These are phyloP conservation scores for Leccinum huronense DNA, from an alignment of 1,284 basidiomycete genomes.

Conservation along the genomic window DNA sequence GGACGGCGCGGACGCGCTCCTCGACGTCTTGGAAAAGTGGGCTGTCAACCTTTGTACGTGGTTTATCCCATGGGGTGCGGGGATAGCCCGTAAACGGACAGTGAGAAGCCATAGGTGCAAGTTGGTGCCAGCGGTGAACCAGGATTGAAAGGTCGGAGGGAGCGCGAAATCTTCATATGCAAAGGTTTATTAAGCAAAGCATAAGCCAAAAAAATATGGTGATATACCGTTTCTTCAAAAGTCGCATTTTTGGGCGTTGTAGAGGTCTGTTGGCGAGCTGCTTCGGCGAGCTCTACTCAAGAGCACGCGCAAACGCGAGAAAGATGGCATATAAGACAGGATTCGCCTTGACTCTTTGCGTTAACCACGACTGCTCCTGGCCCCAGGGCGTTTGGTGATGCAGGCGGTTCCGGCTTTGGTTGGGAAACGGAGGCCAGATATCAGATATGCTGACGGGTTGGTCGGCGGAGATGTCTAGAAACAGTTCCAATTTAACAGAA, in stretches of 20 bases:
- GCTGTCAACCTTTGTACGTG: constrained; percentile 85
- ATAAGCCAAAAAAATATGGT: not conserved
- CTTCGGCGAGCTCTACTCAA: constrained; percentile 63
- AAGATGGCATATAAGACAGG: constrained; percentile 51
- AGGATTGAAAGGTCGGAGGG: constrained; percentile 94
- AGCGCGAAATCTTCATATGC: constrained; percentile 64
- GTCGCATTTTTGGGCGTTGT: constrained; percentile 53
- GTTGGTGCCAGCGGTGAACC: constrained; percentile 95
- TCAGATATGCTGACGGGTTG: constrained; percentile 16
- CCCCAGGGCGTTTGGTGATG: no score
- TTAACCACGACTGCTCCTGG: constrained; percentile 51
- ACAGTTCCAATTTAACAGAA: no score
- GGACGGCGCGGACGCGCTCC: constrained; percentile 81
- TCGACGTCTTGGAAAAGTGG: constrained; percentile 97
- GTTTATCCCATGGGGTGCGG: constrained; percentile 58
- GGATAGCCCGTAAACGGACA: constrained; percentile 85
- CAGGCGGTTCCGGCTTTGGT: no score
- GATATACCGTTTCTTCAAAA: constrained; percentile 66
- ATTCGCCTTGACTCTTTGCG: constrained; percentile 52
- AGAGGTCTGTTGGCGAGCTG: constrained; percentile 63
- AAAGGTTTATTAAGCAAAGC: not conserved
- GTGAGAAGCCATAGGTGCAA: constrained; percentile 91
- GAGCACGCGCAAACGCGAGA: constrained; percentile 45
- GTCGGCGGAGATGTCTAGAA: constrained; percentile 11
- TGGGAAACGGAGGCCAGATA: constrained; percentile 15